These are phyloP conservation scores for Aspergillus uvarum DNA, from an alignment of 2,329 filamentous ascomycete species.

Conservation along the genomic window DNA sequence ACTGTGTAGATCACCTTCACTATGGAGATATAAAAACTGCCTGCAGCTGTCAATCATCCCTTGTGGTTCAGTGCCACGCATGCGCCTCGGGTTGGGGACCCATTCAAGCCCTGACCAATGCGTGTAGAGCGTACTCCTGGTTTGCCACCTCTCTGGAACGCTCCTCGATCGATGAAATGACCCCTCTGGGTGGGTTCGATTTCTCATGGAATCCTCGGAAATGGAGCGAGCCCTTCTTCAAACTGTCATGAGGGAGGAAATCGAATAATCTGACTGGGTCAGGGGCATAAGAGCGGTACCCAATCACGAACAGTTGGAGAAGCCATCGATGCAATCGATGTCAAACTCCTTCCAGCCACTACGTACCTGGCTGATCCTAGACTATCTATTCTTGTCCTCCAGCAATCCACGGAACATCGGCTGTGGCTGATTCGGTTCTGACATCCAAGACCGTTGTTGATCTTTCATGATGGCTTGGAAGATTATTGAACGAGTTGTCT, in stretches of 20 bases:
- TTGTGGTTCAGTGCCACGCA: slow-evolving; percentile 6
- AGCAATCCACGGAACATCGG: neutral
- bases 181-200: neutral
- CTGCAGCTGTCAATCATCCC: slow-evolving; percentile 7
- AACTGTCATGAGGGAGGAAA: slow-evolving; percentile 2
- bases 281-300: slow-evolving; percentile 7
- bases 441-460: slow-evolving; percentile 1
- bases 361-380: neutral
- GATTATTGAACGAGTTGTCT: neutral
- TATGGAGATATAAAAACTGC: neutral
- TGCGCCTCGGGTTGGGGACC: slow-evolving; percentile 2
- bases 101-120: slow-evolving; percentile 3
- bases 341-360: neutral
- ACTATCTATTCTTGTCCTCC: neutral
- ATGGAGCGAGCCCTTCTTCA: neutral
- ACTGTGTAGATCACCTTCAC: slow-evolving; percentile 1
- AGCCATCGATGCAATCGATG: slow-evolving; percentile 7
- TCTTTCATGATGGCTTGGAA: neutral
- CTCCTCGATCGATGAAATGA: neutral
- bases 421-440: slow-evolving; percentile 5
- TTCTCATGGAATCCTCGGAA: neutral
- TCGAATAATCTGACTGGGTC: slow-evolving; percentile 1
- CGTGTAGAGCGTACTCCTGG: neutral
- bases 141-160: neutral
- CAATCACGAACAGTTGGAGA: slow-evolving; percentile 5